A percentile compares a stretch with the other conserved stretches of the same genome.
These are phyloP conservation scores for Sugiyamaella valdiviana DNA, from an alignment of 805 yeast species.

Conservation along the genomic window DNA sequence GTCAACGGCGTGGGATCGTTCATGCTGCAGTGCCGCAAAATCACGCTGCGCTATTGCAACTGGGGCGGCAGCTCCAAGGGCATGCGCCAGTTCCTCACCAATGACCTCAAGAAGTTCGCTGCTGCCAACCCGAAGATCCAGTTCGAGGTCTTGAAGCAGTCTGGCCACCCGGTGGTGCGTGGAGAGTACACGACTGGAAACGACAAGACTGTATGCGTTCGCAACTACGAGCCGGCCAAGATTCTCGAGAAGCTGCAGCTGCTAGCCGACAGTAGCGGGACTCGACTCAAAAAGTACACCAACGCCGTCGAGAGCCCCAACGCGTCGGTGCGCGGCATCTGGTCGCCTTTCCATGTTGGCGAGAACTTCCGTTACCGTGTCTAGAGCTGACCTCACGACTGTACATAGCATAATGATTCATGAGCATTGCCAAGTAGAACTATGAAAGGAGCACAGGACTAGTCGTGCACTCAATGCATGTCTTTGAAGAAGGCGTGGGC, in stretches of 20 bases:
- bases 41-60: constrained; percentile 79
- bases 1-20: constrained; percentile 34
- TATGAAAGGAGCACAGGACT: not conserved
- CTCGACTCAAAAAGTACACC: constrained; percentile 50
- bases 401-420: constrained; percentile 2
- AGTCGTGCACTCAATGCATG: not conserved
- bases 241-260: constrained; percentile 61
- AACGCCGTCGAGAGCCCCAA: constrained; percentile 78
- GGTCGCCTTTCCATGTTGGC: constrained; percentile 91
- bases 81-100: constrained; percentile 60
- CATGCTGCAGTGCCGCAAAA: constrained; percentile 52
- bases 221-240: constrained; percentile 58
- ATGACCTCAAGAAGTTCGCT: constrained; percentile 52
- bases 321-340: constrained; percentile 85
- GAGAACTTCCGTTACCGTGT: constrained; percentile 44
- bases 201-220: constrained; percentile 62
- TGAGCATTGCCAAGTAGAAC: not conserved
- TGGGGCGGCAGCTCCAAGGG: constrained; percentile 95
- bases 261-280: constrained; percentile 65
- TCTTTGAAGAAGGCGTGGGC: constrained; percentile 45
- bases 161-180: constrained; percentile 76
- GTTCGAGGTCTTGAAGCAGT: constrained; percentile 59
- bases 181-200: constrained; percentile 51
- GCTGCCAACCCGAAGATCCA: constrained; percentile 56
- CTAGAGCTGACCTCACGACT: constrained; percentile 27